A percentile compares a stretch with the other conserved stretches of the same genome.
Conservation (phyloP, 805 yeast genomes). For the Ogataea polymorpha region DNA sequence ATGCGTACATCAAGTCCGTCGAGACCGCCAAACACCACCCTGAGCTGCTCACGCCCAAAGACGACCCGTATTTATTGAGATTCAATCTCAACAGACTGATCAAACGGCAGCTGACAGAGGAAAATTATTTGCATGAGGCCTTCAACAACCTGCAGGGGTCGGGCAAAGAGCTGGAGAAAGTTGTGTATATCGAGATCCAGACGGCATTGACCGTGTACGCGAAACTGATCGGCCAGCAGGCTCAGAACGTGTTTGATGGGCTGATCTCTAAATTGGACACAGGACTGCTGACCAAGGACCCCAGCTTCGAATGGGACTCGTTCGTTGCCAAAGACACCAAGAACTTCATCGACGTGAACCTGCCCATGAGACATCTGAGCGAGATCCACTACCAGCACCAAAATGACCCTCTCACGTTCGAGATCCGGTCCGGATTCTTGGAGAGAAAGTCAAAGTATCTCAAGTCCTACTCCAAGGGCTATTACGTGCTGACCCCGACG, state of each 20-base stretch:
- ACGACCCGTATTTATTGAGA: conserved; percentile 82
- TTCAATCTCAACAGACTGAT: conserved; percentile 71
- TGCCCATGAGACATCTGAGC: conserved; percentile 58
- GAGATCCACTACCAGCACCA: conserved; percentile 67
- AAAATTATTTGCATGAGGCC: conserved; percentile 84
- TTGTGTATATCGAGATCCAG: conserved; percentile 84
- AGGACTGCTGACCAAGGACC: conserved; percentile 73
- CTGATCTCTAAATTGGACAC: conserved; percentile 62
- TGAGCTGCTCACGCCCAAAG: conserved; percentile 44
- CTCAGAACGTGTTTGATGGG: conserved; percentile 64
- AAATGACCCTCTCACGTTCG: conserved; percentile 63
- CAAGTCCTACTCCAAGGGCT: conserved; percentile 87
- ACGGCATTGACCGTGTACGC: conserved; percentile 73
- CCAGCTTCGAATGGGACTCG: conserved; percentile 85
- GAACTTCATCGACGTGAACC: conserved; percentile 61
- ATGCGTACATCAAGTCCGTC: conserved; percentile 55
- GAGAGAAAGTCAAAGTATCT: conserved; percentile 90
- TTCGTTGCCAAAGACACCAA: conserved; percentile 65
- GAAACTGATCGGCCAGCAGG: conserved; percentile 66
- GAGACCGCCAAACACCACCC: conserved; percentile 56
- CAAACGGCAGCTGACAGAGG: conserved; percentile 74
- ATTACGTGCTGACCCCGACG: conserved; percentile 86
- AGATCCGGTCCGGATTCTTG: conserved; percentile 72
- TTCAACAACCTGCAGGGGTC: conserved; percentile 81
- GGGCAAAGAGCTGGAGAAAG: conserved; percentile 84